Evolutionary conservation across 2,329 filamentous ascomycete genomes (phyloP), one percentile per base, ranked within the genome.

Genomic region (Aspergillus aculeatinus): DNA sequence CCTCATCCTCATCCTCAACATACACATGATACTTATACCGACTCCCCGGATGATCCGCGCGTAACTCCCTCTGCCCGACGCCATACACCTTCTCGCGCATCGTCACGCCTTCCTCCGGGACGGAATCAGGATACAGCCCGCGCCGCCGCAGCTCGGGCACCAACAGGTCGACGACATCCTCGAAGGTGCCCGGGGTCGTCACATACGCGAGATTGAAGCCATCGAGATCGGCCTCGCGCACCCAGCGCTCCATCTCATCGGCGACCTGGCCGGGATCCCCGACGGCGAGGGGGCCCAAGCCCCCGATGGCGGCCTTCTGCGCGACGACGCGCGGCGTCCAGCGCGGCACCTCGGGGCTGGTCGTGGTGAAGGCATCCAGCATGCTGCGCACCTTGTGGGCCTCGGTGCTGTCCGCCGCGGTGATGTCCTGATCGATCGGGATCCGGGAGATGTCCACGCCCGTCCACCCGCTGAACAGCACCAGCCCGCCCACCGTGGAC

Each of bases 11-110:
- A 31, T 86, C 82, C 65, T 87, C 84, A 58, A 81, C 72, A 65
- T 87, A 89, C 1, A 86, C 81, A 65, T 84, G 79, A 64, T 88
- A 89, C 74, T 85, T 87, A 68, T 87, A 89, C 63, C 66, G 72
- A 53, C 80, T 83, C 1, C 86, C 87, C 0, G 77, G 68, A 70
- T 89, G 87, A 70, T 89, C 87, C 63, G 76, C 76, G 42, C 85
- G 77, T 60, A 89, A 68, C 14, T 79, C 76, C 5, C 72, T 79
- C 70, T 88, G 86, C 0, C 86, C 87, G 61, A 77, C 78, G 0
- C 86, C 85, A 70, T 87, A 88, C 0, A 88, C 75, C 73, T 83
- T 88, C 73, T 89, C 87, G 19, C 85, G 75, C 0, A 81, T 80
- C 2, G 83, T 85, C 27, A 82, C 57, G 19, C 62, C 57, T 51